Base-by-base conservation (phyloP, 2,329 filamentous ascomycete genomes). In the Hypoxylon sp. region DNA sequence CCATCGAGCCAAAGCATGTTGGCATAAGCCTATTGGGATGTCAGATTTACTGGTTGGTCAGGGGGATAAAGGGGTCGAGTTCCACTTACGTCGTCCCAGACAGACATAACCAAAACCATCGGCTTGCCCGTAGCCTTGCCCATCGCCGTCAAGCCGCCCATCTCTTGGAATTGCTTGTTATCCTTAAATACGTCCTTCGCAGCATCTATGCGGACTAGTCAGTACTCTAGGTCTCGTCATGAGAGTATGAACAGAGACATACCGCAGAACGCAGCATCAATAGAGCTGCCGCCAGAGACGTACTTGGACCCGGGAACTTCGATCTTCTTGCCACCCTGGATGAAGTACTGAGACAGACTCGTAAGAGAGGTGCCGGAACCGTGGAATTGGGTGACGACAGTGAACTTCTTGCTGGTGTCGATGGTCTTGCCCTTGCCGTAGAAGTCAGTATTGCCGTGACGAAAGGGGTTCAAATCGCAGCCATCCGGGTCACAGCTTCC, bases 1-100 rank as follows among this genome's bases (percentile, higher is more conserved):
- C 70, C 69, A 80, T 91, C 89, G 66, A 91, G 84, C 89, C 89
- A 91, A 68, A 89, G 82, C 87, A 91, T 91, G 79, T 88, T 84
- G 71, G 85, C 81, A 50, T 83, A 79, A 60, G 72, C 72, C 72
- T 75, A 25, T 43, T 2, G 25, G 21, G 28, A 19, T 51, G 41
- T 63, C 28, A 61, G 57, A 14, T 50, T 3, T 21, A n/a, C 32
- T 36, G 25, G 28, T 10, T 5, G 5, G n/a, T 45, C 19, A 19
- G 9, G 19, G 13, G 4, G 25, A 13, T 17, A 14, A 36, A n/a
- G 19, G 60, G 25, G 38, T 11, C 11, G 36, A 41, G 17, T 49
- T 67, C 9, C 34, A 57, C 70, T 67, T 59, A 66, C 70, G 78
- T 90, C 88, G 71, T 89, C 87, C 85, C 85, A 87, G 65, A 87